phyloP scores from a whole-genome alignment of 2,329 filamentous ascomycete genomes.

The Beauveria rudraprayagi region DNA sequence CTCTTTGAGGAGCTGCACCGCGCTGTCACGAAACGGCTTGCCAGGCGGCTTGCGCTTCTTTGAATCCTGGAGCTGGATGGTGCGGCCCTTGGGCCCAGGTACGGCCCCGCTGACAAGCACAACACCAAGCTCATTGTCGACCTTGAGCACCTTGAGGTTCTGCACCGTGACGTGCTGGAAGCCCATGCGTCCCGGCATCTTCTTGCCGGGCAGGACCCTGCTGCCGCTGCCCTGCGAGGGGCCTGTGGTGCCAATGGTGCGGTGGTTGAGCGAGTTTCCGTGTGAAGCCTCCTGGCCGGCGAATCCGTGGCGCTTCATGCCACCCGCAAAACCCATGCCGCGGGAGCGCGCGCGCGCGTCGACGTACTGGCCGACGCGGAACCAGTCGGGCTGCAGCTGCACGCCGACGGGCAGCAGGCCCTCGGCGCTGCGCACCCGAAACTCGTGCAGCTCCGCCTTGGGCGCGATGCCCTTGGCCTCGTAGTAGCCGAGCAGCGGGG shows the following conservation, averaged over 20 bases:
- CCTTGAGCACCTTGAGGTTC: slow-evolving; percentile 81
- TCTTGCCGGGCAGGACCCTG: slow-evolving; percentile 89
- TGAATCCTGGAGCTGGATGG: slow-evolving; percentile 82
- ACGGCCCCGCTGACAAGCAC: slow-evolving; percentile 82
- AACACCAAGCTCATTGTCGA: slow-evolving; percentile 79
- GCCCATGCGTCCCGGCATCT: slow-evolving; percentile 96
- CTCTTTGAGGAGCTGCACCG: slow-evolving; percentile 34
- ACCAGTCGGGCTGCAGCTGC: slow-evolving; percentile 79
- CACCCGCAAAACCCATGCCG: slow-evolving; percentile 92
- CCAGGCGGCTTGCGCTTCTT: slow-evolving; percentile 67
- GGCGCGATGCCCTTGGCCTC: slow-evolving; percentile 73
- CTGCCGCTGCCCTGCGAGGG: slow-evolving; percentile 88
- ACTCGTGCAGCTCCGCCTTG: slow-evolving; percentile 79
- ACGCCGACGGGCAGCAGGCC: slow-evolving; percentile 72
- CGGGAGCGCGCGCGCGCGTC: slow-evolving; percentile 72
- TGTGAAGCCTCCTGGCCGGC: slow-evolving; percentile 82
- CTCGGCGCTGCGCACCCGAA: slow-evolving; percentile 65
- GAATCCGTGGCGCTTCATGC: slow-evolving; percentile 95
- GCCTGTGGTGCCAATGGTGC: slow-evolving; percentile 83
- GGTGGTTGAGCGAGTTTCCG: slow-evolving; percentile 91
- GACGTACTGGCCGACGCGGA: slow-evolving; percentile 81
- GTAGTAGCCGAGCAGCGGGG: slow-evolving; percentile 81
- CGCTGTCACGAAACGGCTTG: slow-evolving; percentile 40
- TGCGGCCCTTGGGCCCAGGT: slow-evolving; percentile 77
- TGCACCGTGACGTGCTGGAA: slow-evolving; percentile 81